Evolutionary conservation across 2,329 filamentous ascomycete species (phyloP).

Genomic region (Curvularia eragrostidis): DNA sequence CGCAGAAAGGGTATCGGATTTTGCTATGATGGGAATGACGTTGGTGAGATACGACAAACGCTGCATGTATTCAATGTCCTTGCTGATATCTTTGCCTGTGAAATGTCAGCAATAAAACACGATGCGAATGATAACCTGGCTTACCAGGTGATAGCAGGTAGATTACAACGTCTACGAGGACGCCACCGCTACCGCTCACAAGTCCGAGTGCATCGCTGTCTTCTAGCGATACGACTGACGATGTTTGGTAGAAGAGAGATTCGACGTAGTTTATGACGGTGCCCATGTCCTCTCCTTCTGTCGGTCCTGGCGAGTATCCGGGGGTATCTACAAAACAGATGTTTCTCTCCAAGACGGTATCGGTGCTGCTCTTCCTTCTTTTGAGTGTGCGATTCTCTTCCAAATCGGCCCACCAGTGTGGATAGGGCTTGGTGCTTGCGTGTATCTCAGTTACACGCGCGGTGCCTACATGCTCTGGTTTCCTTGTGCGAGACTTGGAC

Average conservation of each 20-base stretch:
- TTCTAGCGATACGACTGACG: slow-evolving; percentile 66
- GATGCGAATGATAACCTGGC: slow-evolving; percentile 26
- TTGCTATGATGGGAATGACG: slow-evolving; percentile 81
- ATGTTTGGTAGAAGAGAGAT: slow-evolving; percentile 68
- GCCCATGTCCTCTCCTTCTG: slow-evolving; percentile 29
- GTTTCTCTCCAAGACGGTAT: slow-evolving; percentile 85
- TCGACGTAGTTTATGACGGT: slow-evolving; percentile 72
- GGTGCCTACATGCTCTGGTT: slow-evolving; percentile 29
- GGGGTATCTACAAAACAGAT: slow-evolving; percentile 91
- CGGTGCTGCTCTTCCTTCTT: slow-evolving; percentile 71
- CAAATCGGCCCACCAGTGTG: slow-evolving; percentile 85
- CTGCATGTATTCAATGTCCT: slow-evolving; percentile 74
- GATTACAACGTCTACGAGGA: slow-evolving; percentile 83
- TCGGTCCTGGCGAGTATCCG: slow-evolving; percentile 61
- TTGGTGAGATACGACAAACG: slow-evolving; percentile 77
- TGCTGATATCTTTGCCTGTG: slow-evolving; percentile 51
- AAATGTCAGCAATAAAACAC: slow-evolving; percentile 29
- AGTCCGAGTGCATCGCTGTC: slow-evolving; percentile 79
- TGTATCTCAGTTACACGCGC: slow-evolving; percentile 50
- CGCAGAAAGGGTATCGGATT: slow-evolving; percentile 71
- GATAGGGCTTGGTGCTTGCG: slow-evolving; percentile 68
- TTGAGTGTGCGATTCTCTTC: slow-evolving; percentile 68
- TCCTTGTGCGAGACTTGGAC: slow-evolving; percentile 37
- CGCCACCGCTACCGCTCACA: slow-evolving; percentile 80
- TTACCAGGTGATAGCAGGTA: slow-evolving; percentile 79